These are phyloP conservation scores for Crithidia sp. DNA, from an alignment of 208 protist species.

Conservation along the genomic window DNA sequence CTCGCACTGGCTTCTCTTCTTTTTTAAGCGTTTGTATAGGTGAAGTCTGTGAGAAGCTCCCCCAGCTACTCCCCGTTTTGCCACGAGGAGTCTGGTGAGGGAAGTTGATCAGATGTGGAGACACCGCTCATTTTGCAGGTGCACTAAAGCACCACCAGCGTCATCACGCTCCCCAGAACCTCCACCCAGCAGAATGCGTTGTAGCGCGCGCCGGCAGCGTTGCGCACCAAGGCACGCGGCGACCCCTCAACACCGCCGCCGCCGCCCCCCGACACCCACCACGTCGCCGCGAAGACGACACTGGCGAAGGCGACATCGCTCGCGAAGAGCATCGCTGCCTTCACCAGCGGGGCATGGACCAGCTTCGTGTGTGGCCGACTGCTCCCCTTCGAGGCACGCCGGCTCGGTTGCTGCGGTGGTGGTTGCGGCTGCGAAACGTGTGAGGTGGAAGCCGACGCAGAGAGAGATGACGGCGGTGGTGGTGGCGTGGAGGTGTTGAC, in stretches of 20 bases:
- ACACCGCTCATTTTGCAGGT: no score
- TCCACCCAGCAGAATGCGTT: slow-evolving; percentile 30
- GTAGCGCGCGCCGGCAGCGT: slow-evolving; percentile 19
- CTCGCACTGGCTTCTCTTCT: not conserved
- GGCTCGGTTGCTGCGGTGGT: not conserved
- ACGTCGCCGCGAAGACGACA: slow-evolving; percentile 18
- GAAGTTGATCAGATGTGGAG: no score
- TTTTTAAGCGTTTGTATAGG: not conserved
- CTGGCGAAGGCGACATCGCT: slow-evolving; percentile 22
- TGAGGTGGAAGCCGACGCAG: not conserved
- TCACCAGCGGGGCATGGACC: slow-evolving; percentile 3
- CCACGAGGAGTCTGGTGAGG: no score
- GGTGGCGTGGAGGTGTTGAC: not conserved
- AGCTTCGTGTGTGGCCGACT: not conserved
- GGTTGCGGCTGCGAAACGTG: no score
- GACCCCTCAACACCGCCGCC: not conserved
- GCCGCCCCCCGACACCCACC: not conserved
- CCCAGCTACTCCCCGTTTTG: not conserved
- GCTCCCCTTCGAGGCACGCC: no score
- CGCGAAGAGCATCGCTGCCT: not conserved
- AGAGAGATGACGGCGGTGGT: not conserved
- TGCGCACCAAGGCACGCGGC: slow-evolving; percentile 11
- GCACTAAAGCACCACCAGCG: not conserved
- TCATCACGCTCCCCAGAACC: slow-evolving; percentile 7
- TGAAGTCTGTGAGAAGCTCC: not conserved